Evolutionary conservation across 2,329 filamentous ascomycete species (phyloP).

Genomic region (Ophiostoma quercus): DNA sequence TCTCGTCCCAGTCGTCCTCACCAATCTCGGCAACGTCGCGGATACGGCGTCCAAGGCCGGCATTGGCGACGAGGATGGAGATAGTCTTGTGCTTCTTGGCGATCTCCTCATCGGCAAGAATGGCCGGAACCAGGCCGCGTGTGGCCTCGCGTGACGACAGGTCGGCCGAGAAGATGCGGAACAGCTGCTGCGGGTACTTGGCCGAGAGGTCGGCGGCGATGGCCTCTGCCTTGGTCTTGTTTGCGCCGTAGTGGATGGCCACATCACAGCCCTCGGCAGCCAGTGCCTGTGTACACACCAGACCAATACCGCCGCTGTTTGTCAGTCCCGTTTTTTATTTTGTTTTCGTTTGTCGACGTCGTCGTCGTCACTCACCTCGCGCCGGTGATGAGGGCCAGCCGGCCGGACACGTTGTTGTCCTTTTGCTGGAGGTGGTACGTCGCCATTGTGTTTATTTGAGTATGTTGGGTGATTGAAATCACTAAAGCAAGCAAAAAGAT

Average conservation of each 20-base stretch:
- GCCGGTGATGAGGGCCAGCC: conserved; percentile 36
- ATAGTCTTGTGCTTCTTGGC: conserved; percentile 44
- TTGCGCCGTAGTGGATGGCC: conserved; percentile 34
- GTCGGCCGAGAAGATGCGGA: conserved; percentile 46
- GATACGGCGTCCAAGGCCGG: conserved; percentile 60
- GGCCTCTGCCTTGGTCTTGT: conserved; percentile 31
- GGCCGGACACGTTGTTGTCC: conserved; percentile 35
- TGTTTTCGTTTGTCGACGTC: not conserved
- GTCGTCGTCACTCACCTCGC: conserved; percentile 26
- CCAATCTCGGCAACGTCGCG: conserved; percentile 52
- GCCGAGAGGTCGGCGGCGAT: conserved; percentile 31
- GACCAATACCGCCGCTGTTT: conserved; percentile 31
- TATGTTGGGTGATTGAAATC: not conserved
- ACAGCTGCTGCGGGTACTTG: conserved; percentile 23
- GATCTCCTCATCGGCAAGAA: conserved; percentile 39
- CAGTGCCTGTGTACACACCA: conserved; percentile 34
- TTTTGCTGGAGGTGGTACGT: conserved; percentile 20
- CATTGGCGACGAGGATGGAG: conserved; percentile 60
- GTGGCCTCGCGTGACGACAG: conserved; percentile 51
- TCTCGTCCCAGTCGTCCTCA: conserved; percentile 60
- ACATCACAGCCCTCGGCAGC: conserved; percentile 36
- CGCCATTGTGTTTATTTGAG: not conserved
- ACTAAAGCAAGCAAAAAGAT: not conserved
- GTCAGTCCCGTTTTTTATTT: not conserved
- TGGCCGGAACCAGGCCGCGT: conserved; percentile 14